Base-by-base conservation (phyloP, 495 filamentous ascomycete genomes). In the Daldinia bambusicola region DNA sequence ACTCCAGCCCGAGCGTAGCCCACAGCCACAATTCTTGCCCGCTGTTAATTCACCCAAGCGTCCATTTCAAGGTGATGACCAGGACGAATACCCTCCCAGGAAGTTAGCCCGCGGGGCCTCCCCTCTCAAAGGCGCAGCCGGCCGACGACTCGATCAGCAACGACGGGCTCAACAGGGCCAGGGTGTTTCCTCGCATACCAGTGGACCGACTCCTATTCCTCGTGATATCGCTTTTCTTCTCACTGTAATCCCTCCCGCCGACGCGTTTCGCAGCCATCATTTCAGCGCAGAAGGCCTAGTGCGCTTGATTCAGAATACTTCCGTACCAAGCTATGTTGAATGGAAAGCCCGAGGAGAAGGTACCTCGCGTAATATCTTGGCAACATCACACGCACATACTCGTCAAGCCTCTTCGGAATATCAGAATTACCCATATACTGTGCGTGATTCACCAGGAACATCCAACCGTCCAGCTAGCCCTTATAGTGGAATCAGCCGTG, bases 71-170 rank as follows among this genome's bases (percentile, higher is more conserved):
- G 64, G 79, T 7, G 93, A 95, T 52, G 92, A 93, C 30, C 87
- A 86, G 26, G 93, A 95, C 38, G 93, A 95, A 48, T 72, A 74
- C 61, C 90, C 89, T 13, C 93, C 94, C 3, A 90, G 94, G 50
- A 98, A 98, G 76, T 80, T 95, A 57, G 82, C 84, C 55, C 89
- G 95, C 20, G 92, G 89, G 22, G 94, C 91, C 53, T 97, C 93
- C 14, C 95, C 96, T 0, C 83, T 98, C 30, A 97, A 95, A 77
- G 92, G 91, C 10, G 89, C 89, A 1, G 93, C 94, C 18, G 91
- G 91, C 40, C 89, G 94, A 40, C 88, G 93, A 18, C 81, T 95
- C 20, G 92, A 97, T 73, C 92, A 94, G 76, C 90, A 93, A 70
- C 88, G 91, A 22, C 82, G 84, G 14, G 81, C 70, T 34, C 69